phyloP scores from a whole-genome alignment of 164 flowering plant species.

The Magnolia changhungtana region DNA sequence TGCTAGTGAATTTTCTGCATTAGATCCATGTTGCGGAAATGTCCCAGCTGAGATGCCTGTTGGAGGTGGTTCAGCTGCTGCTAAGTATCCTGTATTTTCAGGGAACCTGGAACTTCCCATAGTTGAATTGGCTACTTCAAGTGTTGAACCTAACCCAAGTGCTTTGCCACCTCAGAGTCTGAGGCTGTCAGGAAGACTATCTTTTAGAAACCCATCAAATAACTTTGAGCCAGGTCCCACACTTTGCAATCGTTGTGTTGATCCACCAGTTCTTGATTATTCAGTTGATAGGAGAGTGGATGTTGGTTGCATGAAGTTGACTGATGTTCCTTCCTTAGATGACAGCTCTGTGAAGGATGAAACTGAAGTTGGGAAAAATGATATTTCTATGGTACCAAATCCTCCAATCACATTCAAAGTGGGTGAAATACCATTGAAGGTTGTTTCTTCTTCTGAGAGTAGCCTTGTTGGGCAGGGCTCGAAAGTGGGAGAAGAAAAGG shows the following conservation, averaged over 20 bases:
- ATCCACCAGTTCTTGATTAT: conserved; percentile 41
- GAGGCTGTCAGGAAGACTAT: conserved; percentile 47
- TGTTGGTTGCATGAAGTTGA: conserved; percentile 24
- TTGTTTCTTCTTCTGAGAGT: conserved; percentile 55
- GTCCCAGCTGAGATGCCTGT: conserved; percentile 28
- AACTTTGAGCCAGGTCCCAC: conserved; percentile 43
- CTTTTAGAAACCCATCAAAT: conserved; percentile 43
- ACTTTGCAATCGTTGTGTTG: conserved; percentile 36
- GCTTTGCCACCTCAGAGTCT: conserved; percentile 59
- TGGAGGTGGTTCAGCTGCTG: conserved; percentile 25
- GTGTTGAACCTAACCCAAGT: conserved; percentile 33
- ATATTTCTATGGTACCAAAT: conserved; percentile 34
- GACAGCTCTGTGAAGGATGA: conserved; percentile 44
- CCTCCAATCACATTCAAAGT: conserved; percentile 58
- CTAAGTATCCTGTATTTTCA: conserved; percentile 29
- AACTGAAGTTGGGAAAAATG: conserved; percentile 40
- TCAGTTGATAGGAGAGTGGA: conserved; percentile 44
- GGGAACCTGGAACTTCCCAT: conserved; percentile 31
- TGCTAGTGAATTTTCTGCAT: conserved; percentile 33
- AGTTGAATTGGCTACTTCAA: conserved; percentile 28
- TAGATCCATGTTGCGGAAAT: conserved; percentile 37
- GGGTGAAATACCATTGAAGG: conserved; percentile 62
- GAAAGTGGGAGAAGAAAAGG: conserved; percentile 39
- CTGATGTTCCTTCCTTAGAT: conserved; percentile 40
- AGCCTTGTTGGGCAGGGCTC: conserved; percentile 35